phyloP scores from a whole-genome alignment of 2,329 filamentous ascomycete species.

The Fusarium sp. region DNA sequence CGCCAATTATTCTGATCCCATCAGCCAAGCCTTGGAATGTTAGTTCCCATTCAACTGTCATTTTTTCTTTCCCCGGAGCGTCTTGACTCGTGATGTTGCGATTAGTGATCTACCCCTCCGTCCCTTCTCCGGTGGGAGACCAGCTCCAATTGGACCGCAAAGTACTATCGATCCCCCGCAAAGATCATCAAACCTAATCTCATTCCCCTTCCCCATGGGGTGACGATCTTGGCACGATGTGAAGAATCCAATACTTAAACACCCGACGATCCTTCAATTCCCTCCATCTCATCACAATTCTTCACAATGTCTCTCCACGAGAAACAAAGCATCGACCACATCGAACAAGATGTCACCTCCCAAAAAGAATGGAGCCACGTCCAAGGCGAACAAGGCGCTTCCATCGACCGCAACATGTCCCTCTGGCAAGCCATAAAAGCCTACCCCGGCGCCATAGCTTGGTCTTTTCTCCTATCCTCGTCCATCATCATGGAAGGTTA shows the following conservation, averaged over 20 bases:
- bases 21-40: fast-evolving
- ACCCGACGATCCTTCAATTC: neutral
- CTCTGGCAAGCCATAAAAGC: slow-evolving; percentile 13
- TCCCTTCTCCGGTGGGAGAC: neutral
- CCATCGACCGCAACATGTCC: slow-evolving; percentile 21
- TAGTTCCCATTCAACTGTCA: fast-evolving
- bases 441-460: slow-evolving; percentile 28
- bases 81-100: neutral
- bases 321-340: neutral
- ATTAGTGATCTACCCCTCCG: neutral
- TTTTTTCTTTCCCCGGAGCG: neutral
- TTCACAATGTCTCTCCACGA: neutral
- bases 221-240: no score
- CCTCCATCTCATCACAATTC: neutral
- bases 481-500: slow-evolving; percentile 43
- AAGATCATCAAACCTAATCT: neutral
- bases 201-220: neutral
- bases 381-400: slow-evolving; percentile 23
- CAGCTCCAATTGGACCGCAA: neutral
- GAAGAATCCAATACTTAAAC: neutral
- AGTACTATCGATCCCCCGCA: neutral
- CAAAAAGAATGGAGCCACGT: slow-evolving; percentile 27
- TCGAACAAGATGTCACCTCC: neutral
- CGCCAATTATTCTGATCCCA: fast-evolving
- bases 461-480: slow-evolving; percentile 35